Conservation (phyloP, 805 yeast genomes). For the Cyberlindnera misumaiensis region DNA sequence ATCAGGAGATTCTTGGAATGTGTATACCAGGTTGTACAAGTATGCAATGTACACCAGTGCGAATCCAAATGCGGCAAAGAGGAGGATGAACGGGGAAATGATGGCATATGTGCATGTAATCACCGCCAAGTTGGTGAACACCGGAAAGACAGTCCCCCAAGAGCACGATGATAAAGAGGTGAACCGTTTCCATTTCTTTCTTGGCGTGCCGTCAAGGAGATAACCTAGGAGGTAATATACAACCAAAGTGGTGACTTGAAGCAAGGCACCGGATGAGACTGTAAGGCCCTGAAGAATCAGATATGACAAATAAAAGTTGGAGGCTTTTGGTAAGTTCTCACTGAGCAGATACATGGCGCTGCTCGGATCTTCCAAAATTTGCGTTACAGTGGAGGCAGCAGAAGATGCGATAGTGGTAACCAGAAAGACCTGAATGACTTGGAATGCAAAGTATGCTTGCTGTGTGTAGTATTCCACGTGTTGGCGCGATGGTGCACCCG, state of each 20-base stretch:
- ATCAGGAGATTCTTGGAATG: constrained; percentile 60
- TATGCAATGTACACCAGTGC: constrained; percentile 68
- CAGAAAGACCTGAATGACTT: constrained; percentile 63
- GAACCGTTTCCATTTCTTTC: constrained; percentile 63
- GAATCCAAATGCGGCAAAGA: constrained; percentile 70
- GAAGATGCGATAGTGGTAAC: constrained; percentile 68
- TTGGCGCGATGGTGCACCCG: constrained; percentile 54
- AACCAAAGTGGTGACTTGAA: constrained; percentile 54
- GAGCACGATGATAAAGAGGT: constrained; percentile 41
- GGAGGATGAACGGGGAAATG: constrained; percentile 75
- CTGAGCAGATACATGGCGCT: constrained; percentile 54
- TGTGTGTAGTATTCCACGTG: constrained; percentile 59
- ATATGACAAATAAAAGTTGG: constrained; percentile 67
- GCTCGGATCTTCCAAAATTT: constrained; percentile 52
- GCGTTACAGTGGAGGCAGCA: constrained; percentile 60
- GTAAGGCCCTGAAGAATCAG: constrained; percentile 63
- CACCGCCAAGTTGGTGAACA: constrained; percentile 63
- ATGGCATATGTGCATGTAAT: constrained; percentile 62
- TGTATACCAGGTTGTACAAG: constrained; percentile 70
- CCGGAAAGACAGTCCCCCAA: constrained; percentile 80
- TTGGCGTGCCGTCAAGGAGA: constrained; percentile 53
- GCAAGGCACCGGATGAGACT: constrained; percentile 55
- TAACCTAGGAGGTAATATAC: constrained; percentile 52
- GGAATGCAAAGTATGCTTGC: constrained; percentile 61
- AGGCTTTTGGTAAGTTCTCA: constrained; percentile 63